Base-by-base conservation (phyloP, 352 stramenopile genomes). In the Phytopythium mirpurense region DNA sequence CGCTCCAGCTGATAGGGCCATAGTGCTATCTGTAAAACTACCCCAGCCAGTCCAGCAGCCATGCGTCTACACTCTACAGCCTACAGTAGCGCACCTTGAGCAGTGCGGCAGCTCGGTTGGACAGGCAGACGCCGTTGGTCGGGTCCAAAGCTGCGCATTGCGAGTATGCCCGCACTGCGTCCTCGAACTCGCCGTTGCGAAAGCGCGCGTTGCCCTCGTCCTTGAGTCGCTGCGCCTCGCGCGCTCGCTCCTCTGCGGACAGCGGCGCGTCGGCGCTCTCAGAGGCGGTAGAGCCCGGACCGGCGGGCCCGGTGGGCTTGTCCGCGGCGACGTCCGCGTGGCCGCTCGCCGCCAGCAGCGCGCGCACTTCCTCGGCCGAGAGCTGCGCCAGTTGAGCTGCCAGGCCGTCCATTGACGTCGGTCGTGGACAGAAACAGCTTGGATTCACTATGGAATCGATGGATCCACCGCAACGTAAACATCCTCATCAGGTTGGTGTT, bases 41-140 rank as follows among this genome's bases (percentile, higher is more conserved):
- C n/a, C n/a, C n/a, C n/a, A n/a, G n/a, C n/a, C n/a, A n/a, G n/a
- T n/a, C n/a, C n/a, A n/a, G n/a, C n/a, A n/a, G n/a, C n/a, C n/a
- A n/a, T n/a, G n/a, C n/a, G n/a, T 37, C 15, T 53, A 26, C 21
- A 31, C 18, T 24, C 6, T 40, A 27, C n/a, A 29, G 5, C 14
- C 37, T 14, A 31, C 11, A 27, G 10, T 12, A 32, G n/a, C 54
- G 11, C 29, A 84, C 78, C 64, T 90, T 86, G 16, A 90, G 56
- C 34, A 76, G 71, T 9, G 73, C 74, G 23, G 77, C 77, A 32
- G 79, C 79, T 57, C 79, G 67, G 51, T 90, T 90, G n/a, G 77
- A 86, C n/a, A 76, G 65, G 12, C 65, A 72, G 45, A 78, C 44
- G 18, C 70, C 67, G 29, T 80, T 72, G 14, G 16, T 50, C 11